phyloP scores from a whole-genome alignment of 148 eudicot genomes.

The Amaranthus cruentus region DNA sequence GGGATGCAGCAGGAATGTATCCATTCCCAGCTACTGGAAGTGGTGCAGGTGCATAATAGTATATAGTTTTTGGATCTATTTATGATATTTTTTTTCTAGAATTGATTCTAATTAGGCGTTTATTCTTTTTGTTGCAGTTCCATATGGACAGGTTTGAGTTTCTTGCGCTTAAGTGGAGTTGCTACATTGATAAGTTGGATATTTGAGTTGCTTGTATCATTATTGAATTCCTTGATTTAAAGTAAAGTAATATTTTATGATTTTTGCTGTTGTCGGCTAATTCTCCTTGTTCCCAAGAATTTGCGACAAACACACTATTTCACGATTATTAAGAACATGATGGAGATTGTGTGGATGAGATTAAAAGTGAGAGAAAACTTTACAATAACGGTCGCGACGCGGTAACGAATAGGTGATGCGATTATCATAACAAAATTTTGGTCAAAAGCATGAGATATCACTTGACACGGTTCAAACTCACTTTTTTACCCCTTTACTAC shows the following conservation, averaged over 20 bases:
- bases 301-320: no score
- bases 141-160: slow-evolving; percentile 66
- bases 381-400: no score
- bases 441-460: no score
- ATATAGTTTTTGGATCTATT: neutral
- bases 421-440: no score
- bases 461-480: no score
- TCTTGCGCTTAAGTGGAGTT: neutral
- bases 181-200: slow-evolving; percentile 2
- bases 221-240: neutral
- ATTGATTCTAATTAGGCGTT: slow-evolving; percentile 13
- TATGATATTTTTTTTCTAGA: slow-evolving; percentile 4
- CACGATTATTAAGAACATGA: no score
- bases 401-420: no score
- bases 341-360: no score
- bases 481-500: no score
- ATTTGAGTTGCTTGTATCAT: neutral
- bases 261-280: neutral
- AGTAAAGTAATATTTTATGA: neutral
- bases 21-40: slow-evolving; percentile 48
- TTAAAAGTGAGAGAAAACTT: no score
- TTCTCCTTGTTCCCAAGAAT: no score
- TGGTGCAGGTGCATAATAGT: slow-evolving; percentile 38
- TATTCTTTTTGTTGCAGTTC: slow-evolving; percentile 46
- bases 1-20: slow-evolving; percentile 63